Base-by-base conservation (phyloP, 192 early-diverging fungal species). In the Gaertneriomyces sp. region DNA sequence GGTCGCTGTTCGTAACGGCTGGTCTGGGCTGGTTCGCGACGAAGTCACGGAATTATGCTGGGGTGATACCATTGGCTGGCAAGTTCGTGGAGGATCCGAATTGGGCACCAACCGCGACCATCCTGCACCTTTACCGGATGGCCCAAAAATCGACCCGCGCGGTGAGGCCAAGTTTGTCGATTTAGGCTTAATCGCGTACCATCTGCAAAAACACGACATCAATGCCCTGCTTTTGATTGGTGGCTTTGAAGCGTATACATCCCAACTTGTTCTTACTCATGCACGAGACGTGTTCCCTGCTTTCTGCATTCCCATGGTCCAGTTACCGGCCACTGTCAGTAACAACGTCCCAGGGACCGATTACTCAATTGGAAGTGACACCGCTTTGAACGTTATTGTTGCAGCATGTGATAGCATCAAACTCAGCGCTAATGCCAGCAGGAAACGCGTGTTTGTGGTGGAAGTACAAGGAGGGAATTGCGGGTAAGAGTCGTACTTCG, bases 271-370 rank as follows among this genome's bases (percentile, higher is more conserved):
- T 49, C 75, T 98, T 69, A 81, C 86, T 60, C 74, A 83, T 17
- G 85, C 82, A 45, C 77, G 96, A 47, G n/a, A 62, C 5, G 74
- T 86, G 66, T 98, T 94, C 70, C 96, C 96, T 44, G 89, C 92
- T 2, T 89, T 98, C 73, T 87, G 89, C 68, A 96, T 98, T 67
- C 96, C 96, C 0, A 93, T 96, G 78, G 84, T 89, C 19, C 83
- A 91, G 58, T 77, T 98, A 7, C 96, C 96, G 6, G 96, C 96
- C 10, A 98, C 96, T 0, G 88, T 98, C 60, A 92, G 90, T 41
- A 98, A 98, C 80, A 98, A 98, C 70, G 94, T 98, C 9, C 96
- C 96, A 4, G 96, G 94, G 11, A 96, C 96, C 0, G 94, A 98
- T 71, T 93, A 82, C 70, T 93, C 91, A 54, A 78, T 98, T 63